phyloP scores from a whole-genome alignment of 169 alveolate genomes.

The Plasmodium malariae region DNA sequence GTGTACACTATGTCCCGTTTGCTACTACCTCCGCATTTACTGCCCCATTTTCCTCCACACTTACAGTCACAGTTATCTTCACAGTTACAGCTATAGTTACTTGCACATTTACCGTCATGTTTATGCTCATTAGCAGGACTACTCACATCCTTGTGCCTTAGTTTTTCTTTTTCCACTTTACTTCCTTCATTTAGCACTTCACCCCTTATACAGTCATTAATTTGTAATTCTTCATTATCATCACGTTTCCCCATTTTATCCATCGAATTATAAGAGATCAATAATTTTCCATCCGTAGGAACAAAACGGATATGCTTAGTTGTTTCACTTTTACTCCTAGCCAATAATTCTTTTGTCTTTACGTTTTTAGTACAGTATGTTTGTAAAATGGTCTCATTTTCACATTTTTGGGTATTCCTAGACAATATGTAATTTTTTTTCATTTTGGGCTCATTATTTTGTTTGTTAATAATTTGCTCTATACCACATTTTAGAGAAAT shows the following conservation, averaged over 20 bases:
- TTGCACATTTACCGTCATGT: not conserved
- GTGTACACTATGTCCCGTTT: not conserved
- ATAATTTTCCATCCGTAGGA: conserved; percentile 6
- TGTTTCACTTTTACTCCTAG: conserved; percentile 41
- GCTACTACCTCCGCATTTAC: not conserved
- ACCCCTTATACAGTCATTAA: not conserved
- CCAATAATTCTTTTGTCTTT: not conserved
- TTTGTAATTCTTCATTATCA: not conserved
- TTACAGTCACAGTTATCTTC: not conserved
- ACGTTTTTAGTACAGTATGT: not conserved
- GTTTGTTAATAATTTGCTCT: not conserved
- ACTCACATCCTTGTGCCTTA: not conserved
- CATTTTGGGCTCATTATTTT: conserved; percentile 8
- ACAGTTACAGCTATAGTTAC: not conserved
- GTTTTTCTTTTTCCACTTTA: not conserved
- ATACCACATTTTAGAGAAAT: not conserved
- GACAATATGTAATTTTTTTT: not conserved
- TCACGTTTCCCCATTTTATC: not conserved
- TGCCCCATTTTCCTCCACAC: not conserved
- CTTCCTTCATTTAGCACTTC: not conserved
- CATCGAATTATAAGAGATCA: not conserved
- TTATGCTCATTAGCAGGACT: not conserved
- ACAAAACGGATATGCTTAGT: not conserved
- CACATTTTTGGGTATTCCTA: not conserved
- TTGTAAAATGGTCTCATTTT: not conserved